Conservation (phyloP, 805 yeast genomes). For the Maudiozyma bulderi region DNA sequence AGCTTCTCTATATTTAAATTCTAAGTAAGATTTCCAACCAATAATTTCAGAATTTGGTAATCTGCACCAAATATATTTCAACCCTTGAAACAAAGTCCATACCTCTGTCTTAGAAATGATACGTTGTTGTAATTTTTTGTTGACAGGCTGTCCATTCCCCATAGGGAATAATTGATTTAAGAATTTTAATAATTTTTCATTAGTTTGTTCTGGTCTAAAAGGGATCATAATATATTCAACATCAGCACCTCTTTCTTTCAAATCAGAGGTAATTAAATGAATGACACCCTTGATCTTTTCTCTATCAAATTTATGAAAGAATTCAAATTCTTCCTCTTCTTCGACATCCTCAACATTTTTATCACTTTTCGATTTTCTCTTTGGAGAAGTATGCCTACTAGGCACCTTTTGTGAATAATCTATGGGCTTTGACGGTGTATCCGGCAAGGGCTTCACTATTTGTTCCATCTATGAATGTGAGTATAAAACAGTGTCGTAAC, state of each 20-base stretch:
- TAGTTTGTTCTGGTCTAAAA: constrained; percentile 61
- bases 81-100: constrained; percentile 58
- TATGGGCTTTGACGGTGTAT: neutral
- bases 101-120: constrained; percentile 49
- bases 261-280: constrained; percentile 60
- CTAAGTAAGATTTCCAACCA: constrained; percentile 77
- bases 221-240: constrained; percentile 71
- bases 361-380: neutral
- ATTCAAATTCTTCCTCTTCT: constrained; percentile 28
- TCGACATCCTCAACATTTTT: constrained; percentile 3
- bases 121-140: constrained; percentile 32
- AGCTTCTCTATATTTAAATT: constrained; percentile 55
- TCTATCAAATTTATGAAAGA: constrained; percentile 44
- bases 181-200: constrained; percentile 47
- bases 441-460: constrained; percentile 7
- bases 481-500: neutral
- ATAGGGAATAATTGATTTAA: constrained; percentile 49
- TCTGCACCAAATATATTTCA: constrained; percentile 83
- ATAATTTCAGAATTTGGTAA: constrained; percentile 69
- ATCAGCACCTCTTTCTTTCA: constrained; percentile 60
- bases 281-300: constrained; percentile 58
- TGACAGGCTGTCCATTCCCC: constrained; percentile 40
- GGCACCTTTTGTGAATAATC: neutral
- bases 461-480: neutral
- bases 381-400: neutral